A percentile compares a stretch with the other conserved stretches of the same genome.
Conservation (phyloP, 1,284 basidiomycete species). For the Austroboletus olivaceoglutinosus region DNA sequence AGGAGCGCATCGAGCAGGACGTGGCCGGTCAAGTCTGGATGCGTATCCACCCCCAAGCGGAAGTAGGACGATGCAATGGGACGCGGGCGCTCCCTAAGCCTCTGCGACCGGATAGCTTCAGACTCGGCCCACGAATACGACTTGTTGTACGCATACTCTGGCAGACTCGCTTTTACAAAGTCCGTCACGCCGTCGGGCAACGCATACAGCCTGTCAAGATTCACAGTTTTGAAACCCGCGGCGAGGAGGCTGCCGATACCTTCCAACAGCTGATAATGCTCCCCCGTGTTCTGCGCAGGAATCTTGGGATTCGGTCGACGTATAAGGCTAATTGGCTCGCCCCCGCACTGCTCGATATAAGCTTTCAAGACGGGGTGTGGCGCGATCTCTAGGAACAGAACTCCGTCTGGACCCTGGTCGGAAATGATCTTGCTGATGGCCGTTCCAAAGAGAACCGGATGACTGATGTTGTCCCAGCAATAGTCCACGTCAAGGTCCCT, state of each 20-base stretch:
- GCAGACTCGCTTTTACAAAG: conserved; percentile 15
- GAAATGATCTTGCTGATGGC: conserved; percentile 30
- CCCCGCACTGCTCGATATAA: conserved; percentile 33
- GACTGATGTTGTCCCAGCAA: conserved; percentile 34
- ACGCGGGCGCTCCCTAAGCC: conserved; percentile 22
- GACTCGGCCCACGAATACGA: conserved; percentile 25
- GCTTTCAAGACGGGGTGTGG: conserved; percentile 33
- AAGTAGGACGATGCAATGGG: conserved; percentile 25
- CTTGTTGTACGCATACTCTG: conserved; percentile 18
- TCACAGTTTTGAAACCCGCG: conserved; percentile 27
- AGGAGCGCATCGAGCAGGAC: conserved; percentile 29
- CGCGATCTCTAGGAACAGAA: conserved; percentile 30
- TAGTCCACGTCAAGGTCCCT: conserved; percentile 28
- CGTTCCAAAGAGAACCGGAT: conserved; percentile 32
- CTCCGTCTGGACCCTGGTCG: conserved; percentile 27
- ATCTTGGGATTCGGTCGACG: conserved; percentile 30
- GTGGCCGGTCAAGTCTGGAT: conserved; percentile 30
- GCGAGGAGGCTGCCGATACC: conserved; percentile 27
- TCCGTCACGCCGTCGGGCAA: conserved; percentile 13
- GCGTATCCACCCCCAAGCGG: conserved; percentile 26
- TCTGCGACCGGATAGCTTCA: conserved; percentile 15
- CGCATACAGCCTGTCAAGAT: conserved; percentile 23
- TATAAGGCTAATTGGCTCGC: conserved; percentile 27
- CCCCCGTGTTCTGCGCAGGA: conserved; percentile 30
- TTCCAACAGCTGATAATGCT: conserved; percentile 30